These are phyloP conservation scores for Fusarium sp. DNA, from an alignment of 2,329 filamentous ascomycete genomes.

Conservation along the genomic window DNA sequence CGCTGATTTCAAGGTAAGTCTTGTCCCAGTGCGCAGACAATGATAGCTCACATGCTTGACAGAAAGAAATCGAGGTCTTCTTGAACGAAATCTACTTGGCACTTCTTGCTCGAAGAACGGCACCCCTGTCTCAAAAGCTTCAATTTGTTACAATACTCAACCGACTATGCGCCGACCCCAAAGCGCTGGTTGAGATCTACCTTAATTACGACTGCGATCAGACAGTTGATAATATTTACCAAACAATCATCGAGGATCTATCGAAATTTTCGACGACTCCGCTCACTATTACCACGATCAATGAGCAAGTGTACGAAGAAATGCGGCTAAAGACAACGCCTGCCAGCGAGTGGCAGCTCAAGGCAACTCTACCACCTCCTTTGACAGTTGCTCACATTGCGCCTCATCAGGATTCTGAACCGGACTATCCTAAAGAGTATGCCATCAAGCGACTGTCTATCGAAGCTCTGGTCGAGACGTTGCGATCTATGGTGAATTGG, in stretches of 20 bases:
- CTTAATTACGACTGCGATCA: slow-evolving; percentile 98
- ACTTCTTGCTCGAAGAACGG: slow-evolving; percentile 87
- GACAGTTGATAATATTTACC: slow-evolving; percentile 96
- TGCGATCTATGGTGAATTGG: slow-evolving; percentile 94
- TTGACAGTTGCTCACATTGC: slow-evolving; percentile 83
- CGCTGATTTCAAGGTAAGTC: slow-evolving; percentile 85
- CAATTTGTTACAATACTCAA: slow-evolving; percentile 90
- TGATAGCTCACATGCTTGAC: slow-evolving; percentile 46
- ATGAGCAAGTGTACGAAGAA: slow-evolving; percentile 91
- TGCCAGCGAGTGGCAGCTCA: slow-evolving; percentile 84
- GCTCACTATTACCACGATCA: slow-evolving; percentile 77
- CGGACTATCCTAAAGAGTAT: slow-evolving; percentile 88
- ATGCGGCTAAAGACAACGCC: slow-evolving; percentile 72
- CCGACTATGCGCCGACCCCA: slow-evolving; percentile 85
- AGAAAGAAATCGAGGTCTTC: slow-evolving; percentile 98
- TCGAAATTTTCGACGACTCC: slow-evolving; percentile 87
- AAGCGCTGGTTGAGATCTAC: slow-evolving; percentile 93
- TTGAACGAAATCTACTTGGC: slow-evolving; percentile 97
- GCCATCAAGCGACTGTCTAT: slow-evolving; percentile 90
- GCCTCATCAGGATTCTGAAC: slow-evolving; percentile 70
- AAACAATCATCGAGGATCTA: slow-evolving; percentile 92
- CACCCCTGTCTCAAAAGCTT: slow-evolving; percentile 90
- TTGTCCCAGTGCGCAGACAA: background rate
- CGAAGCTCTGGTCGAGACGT: slow-evolving; percentile 87
- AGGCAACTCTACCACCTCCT: slow-evolving; percentile 86